phyloP scores from a whole-genome alignment of 2,329 filamentous ascomycete species.

The Neoascochyta sp. region DNA sequence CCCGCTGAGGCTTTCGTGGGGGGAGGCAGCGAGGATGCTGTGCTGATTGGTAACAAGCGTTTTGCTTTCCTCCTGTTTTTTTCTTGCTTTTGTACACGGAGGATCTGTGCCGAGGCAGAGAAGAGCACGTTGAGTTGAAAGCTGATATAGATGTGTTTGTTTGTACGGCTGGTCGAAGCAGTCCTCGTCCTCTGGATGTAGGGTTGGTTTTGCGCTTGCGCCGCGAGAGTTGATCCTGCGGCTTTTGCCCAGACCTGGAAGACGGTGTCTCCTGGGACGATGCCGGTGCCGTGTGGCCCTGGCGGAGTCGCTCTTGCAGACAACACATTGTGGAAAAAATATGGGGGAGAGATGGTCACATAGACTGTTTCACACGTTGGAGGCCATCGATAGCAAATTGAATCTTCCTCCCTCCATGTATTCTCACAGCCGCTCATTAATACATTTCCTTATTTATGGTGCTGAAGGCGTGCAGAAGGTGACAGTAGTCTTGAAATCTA shows the following conservation, averaged over 20 bases:
- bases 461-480: no score
- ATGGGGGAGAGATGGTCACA: constrained; percentile 16
- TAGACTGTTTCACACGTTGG: constrained; percentile 14
- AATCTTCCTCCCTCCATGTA: constrained; percentile 19
- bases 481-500: no score
- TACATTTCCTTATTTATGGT: no score
- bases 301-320: constrained; percentile 8
- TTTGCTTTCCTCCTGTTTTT: constrained; percentile 34
- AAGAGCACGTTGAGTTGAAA: constrained; percentile 24
- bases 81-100: constrained; percentile 8
- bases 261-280: constrained; percentile 9
- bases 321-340: constrained; percentile 11
- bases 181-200: constrained; percentile 41
- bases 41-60: constrained; percentile 45
- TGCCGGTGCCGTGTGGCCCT: constrained; percentile 12
- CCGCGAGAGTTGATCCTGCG: constrained; percentile 34
- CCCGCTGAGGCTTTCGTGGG: constrained; percentile 36
- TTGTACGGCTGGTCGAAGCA: constrained; percentile 32
- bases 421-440: constrained; percentile 8
- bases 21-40: constrained; percentile 25
- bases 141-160: constrained; percentile 38
- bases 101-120: constrained; percentile 17
- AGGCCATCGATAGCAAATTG: constrained; percentile 26
- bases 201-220: constrained; percentile 39
- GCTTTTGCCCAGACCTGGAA: constrained; percentile 28